Evolutionary conservation across 331 rosid species (phyloP), one percentile per base, ranked within the genome.

Genomic region (Quercus tomentella): DNA sequence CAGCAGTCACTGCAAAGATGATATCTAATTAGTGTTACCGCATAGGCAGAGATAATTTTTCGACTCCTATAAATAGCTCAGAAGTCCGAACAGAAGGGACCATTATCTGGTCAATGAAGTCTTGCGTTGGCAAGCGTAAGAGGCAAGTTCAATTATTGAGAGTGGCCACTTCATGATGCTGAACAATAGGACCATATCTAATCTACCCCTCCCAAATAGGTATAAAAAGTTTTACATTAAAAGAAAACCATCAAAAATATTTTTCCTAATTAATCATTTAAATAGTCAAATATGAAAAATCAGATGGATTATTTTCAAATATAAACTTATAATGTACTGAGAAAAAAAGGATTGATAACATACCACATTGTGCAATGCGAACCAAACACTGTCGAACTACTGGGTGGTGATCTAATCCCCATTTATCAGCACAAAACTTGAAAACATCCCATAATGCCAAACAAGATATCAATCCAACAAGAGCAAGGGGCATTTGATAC

Each of bases 401-500:
- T n/a, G 99, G 93, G 80, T 91, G 83, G 61, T 78, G 87, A 80
- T 90, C 85, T 79, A 93, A 85, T 73, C 86, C 88, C 99, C 96
- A 91, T 68, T 63, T 85, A 23, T 84, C 86, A 45, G 90, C 78
- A 74, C 81, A 91, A 74, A 78, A 90, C 84, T 93, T 93, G 79
- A 93, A 90, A 77, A 56, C 51, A 77, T 95, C 99, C 99, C 97
- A 95, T 77, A 95, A 71, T 63, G 97, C 94, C 78, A 95, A 79
- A 80, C 92, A 91, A 6, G 91, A 83, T 77, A 95, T 76, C 89
- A 95, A 74, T 67, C 99, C 99, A 73, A 87, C 76, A 45, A 93
- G 97, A 67, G 99, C 91, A 81, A 88, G 70, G 7, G 97, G 97
- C 97, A 95, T 95, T 86, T 88, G 86, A 84, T 95, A 95, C 87